These are phyloP conservation scores for Neopestalotiopsis rosae DNA, from an alignment of 2,329 filamentous ascomycete species.

Conservation along the genomic window DNA sequence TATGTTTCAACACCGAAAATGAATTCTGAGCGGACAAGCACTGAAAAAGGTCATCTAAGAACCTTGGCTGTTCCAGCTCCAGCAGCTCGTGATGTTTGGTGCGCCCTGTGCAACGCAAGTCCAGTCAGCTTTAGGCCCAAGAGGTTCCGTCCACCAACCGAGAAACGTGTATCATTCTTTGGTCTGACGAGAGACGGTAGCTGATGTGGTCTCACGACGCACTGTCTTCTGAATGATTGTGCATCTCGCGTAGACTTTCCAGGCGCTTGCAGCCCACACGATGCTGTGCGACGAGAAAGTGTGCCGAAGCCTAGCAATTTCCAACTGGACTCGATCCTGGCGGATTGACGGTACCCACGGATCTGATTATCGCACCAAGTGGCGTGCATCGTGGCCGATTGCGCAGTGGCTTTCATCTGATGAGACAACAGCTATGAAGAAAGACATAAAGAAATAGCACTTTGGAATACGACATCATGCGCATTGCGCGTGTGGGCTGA, in stretches of 20 bases:
- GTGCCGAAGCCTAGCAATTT: not conserved
- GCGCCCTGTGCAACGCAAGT: not conserved
- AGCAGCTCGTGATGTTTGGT: not conserved
- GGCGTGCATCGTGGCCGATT: not conserved
- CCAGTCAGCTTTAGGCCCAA: not conserved
- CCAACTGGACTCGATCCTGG: not conserved
- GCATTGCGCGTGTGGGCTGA: not conserved
- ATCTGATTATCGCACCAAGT: not conserved
- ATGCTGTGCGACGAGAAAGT: not conserved
- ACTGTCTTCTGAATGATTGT: conserved; percentile 8
- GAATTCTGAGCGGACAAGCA: no score
- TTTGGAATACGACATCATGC: not conserved
- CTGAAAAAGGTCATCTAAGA: no score
- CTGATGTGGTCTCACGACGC: conserved; percentile 21
- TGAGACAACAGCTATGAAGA: not conserved
- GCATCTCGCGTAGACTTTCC: conserved; percentile 15
- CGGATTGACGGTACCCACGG: not conserved
- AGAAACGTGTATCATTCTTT: not conserved
- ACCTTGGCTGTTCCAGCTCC: no score
- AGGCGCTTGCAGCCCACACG: not conserved
- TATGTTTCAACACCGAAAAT: no score
- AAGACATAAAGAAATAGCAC: not conserved
- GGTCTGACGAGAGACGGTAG: conserved; percentile 14
- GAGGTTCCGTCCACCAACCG: not conserved
- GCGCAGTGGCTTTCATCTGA: not conserved